Conservation (phyloP, 2,329 filamentous ascomycete genomes). For the Rutstroemia sp. region DNA sequence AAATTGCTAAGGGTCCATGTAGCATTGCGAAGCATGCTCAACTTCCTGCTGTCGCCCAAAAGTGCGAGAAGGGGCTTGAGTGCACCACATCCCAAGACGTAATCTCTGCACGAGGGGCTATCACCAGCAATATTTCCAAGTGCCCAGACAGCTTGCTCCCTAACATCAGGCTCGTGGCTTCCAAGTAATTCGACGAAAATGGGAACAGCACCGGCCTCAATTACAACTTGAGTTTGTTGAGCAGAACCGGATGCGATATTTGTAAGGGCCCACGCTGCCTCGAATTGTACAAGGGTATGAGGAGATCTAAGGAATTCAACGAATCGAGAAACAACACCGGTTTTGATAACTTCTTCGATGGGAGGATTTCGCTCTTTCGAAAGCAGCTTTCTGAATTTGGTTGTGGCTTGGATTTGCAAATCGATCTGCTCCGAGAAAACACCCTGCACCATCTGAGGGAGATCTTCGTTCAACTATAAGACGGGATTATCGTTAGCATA, state of each 20-base stretch:
- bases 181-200: slow-evolving; percentile 96
- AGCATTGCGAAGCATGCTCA: slow-evolving; percentile 97
- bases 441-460: slow-evolving; percentile 94
- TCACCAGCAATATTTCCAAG: slow-evolving; percentile 98
- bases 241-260: slow-evolving; percentile 98
- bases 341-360: slow-evolving; percentile 99
- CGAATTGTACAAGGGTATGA: slow-evolving; percentile 96
- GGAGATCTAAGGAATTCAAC: slow-evolving; percentile 97
- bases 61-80: slow-evolving; percentile 83
- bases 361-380: slow-evolving; percentile 99
- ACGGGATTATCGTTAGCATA: slow-evolving; percentile 16
- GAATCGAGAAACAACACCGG: slow-evolving; percentile 92
- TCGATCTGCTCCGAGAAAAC: slow-evolving; percentile 99
- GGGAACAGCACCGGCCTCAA: slow-evolving; percentile 93
- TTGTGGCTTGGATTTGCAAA: slow-evolving; percentile 92
- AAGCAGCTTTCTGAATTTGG: slow-evolving; percentile 95
- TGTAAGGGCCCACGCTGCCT: slow-evolving; percentile 97
- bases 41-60: slow-evolving; percentile 93
- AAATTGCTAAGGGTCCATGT: slow-evolving; percentile 99
- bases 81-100: slow-evolving; percentile 85
- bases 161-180: slow-evolving; percentile 94
- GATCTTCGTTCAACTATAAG: slow-evolving; percentile 84
- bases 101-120: slow-evolving; percentile 95
- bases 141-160: slow-evolving; percentile 98
- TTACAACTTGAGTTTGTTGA: slow-evolving; percentile 96